These are phyloP conservation scores for Elaeis oleifera DNA, from an alignment of 202 grass and related monocot genomes.

Conservation along the genomic window DNA sequence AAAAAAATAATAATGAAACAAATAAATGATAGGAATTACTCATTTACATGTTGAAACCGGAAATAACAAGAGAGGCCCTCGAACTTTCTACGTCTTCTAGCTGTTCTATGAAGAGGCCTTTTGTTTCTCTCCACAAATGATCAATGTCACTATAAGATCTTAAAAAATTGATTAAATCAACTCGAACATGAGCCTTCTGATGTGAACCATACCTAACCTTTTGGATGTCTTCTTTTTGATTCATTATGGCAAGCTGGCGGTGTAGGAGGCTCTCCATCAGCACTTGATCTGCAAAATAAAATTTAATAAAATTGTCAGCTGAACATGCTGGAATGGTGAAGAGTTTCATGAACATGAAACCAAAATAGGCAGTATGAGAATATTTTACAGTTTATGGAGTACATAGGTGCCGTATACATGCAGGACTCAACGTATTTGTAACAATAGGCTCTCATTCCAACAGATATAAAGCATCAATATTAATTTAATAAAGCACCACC, in stretches of 20 bases:
- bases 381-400: too few species aligned
- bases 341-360: conserved; percentile 6
- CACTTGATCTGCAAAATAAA: conserved; percentile 41
- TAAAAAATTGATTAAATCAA: conserved; percentile 61
- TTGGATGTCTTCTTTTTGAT: conserved; percentile 20
- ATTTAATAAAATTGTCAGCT: too few species aligned
- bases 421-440: too few species aligned
- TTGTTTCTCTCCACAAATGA: conserved; percentile 45
- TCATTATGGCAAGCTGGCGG: conserved; percentile 29
- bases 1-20: neutral
- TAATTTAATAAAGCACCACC: too few species aligned
- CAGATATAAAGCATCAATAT: too few species aligned
- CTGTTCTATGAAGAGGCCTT: conserved; percentile 50
- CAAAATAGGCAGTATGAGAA: too few species aligned
- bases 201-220: conserved; percentile 5
- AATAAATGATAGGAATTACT: neutral
- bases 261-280: conserved; percentile 27
- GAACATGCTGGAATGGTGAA: neutral
- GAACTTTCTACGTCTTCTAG: conserved; percentile 52
- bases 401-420: too few species aligned
- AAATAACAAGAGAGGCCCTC: conserved; percentile 17
- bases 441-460: too few species aligned
- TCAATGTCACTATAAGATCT: conserved; percentile 33
- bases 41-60: neutral
- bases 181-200: conserved; percentile 26